Evolutionary conservation across 2,329 filamentous ascomycete species (phyloP), one percentile per base, ranked within the genome.

Genomic region (Fusarium verticillioides): DNA sequence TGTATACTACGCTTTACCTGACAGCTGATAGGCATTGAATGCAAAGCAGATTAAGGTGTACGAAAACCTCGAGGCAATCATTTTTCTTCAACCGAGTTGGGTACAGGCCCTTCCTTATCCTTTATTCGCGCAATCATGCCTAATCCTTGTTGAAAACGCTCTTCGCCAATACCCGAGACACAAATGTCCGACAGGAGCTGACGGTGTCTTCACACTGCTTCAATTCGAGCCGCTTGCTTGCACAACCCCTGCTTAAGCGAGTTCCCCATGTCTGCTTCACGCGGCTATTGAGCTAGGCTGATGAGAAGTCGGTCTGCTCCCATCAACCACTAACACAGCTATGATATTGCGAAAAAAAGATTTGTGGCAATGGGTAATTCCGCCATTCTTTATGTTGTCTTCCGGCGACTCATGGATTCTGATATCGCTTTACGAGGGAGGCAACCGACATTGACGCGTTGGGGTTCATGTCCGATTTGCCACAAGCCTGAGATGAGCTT

Each of bases 381-480:
- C 46, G 26, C 52, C 30, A 50, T 47, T 40, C n/a, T 43, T 28
- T 39, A 30, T 71, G 28, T 59, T 34, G 39, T 47, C 43, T 54
- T 46, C 32, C 52, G 26, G 42, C 44, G 26, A 49, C 23, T 49
- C 54, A 37, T 39, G 50, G 37, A 46, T 56, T 64, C n/a, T 69
- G 42, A 36, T 60, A 56, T 60, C 58, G 49, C 40, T 57, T 54
- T 44, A 26, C 60, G 61, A 72, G 67, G 68, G 71, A 59, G 59
- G 68, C 58, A 59, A 52, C 59, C 68, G 57, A 60, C 16, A 47
- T 74, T 44, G 64, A 73, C 68, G 34, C 26, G 71, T 69, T 72
- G 56, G 67, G 72, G 36, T 69, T 64, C 53, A 74, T 66, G 71
- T 66, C 73, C 73, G 72, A 63, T 75, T 75, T 71, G 73, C 72